Evolutionary conservation across 805 yeast species (phyloP), one percentile per base, ranked within the genome.

Genomic region (Candida patagonica): DNA sequence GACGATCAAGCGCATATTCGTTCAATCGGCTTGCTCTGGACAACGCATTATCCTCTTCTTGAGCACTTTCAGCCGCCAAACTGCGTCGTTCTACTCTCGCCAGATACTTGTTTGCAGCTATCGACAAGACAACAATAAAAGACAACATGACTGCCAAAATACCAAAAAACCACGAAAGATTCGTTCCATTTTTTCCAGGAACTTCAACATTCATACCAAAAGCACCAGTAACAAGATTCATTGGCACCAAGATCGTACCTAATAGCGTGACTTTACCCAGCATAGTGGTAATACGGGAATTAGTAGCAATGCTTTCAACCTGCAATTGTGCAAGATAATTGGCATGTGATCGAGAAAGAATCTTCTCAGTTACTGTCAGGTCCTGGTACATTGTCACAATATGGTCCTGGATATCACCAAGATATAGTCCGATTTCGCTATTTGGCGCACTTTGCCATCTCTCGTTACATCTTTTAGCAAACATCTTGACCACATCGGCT

Each of bases 391-490:
- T 89, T n/a, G 97, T 89, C 43, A 88, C 78, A 54, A 89, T 82
- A 73, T 88, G 97, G 69, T 88, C 96, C 63, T 87, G 96, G 56
- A 88, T 88, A 74, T 88, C 97, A 43, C 96, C 96, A 46, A 88
- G 63, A 60, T 85, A 88, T 47, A 88, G 68, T 0, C 94, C 95
- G 62, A 88, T 88, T 53, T 89, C 96, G 22, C 82, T 89, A 53
- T 94, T 72, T 38, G 96, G 95, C 50, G 62, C 64, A 35, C 56
- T 56, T 26, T 59, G 61, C 60, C 63, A 55, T 12, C 73, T 78
- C 62, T 87, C 96, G 53, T 81, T 88, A 61, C 96, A 87, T 53
- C 97, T 71, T 59, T 89, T 89, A 27, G 95, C 92, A 66, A 89
- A 86, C 94, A 87, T 87, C 52, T 83, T 82, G 53, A 89, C 83